These are phyloP conservation scores for Triadica sebifera DNA, from an alignment of 345 rosid genomes.

Conservation along the genomic window DNA sequence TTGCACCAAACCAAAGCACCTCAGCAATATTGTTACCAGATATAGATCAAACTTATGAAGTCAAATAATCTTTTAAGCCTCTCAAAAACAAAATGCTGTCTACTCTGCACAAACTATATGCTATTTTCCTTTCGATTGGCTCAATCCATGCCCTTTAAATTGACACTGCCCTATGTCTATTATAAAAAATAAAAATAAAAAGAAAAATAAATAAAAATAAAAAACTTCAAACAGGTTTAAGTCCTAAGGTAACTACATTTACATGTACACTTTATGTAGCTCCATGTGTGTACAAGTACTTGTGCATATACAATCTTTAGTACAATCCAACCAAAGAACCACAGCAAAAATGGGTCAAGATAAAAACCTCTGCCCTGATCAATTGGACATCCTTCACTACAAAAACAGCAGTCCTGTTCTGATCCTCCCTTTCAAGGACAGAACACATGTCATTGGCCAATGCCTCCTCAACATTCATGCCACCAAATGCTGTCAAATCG, in stretches of 20 bases:
- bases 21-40: neutral
- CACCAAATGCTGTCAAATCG: conserved; percentile 70
- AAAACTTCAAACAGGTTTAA: neutral
- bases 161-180: neutral
- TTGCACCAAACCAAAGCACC: neutral
- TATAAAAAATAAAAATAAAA: neutral
- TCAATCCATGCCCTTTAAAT: neutral
- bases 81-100: neutral
- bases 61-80: neutral
- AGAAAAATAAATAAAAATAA: neutral
- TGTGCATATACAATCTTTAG: neutral
- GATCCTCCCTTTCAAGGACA: conserved; percentile 52
- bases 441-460: conserved; percentile 47
- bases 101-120: neutral
- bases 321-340: neutral
- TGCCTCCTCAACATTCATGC: conserved; percentile 47
- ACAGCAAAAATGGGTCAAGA: neutral
- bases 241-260: neutral
- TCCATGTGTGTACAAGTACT: neutral
- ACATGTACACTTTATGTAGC: neutral
- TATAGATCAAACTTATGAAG: neutral
- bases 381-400: conserved; percentile 64
- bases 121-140: neutral
- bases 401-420: conserved; percentile 34
- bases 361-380: conserved; percentile 72